Base-by-base conservation (phyloP, 306 rosid genomes). In the Lablab purpureus region DNA sequence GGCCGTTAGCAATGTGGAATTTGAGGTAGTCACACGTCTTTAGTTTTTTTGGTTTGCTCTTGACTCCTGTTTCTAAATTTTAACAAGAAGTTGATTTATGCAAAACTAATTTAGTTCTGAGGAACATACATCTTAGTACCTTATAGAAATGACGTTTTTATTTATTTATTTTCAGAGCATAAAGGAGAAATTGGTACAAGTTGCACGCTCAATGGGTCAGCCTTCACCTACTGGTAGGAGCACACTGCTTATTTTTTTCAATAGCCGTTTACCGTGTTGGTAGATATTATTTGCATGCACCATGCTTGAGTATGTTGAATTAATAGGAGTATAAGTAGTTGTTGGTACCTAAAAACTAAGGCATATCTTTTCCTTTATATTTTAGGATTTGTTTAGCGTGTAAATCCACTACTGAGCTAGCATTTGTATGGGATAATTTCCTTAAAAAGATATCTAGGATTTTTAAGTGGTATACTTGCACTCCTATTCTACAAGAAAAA, bases 151-250 rank as follows among this genome's bases (percentile, higher is more conserved):
- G 50, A 76, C 19, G 10, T 15, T 17, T 67, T 73, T 8, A 7
- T 37, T 37, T 37, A 7, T 7, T 40, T 6, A 21, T 83, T 72
- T 80, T 7, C 92, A 91, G 98, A 87, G 81, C 80, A 45, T 90
- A 47, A 87, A 78, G 82, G 98, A 95, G 52, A 89, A 88, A 75
- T 51, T 95, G 87, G 88, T 66, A 68, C 98, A 85, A 85, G 93
- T 87, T 85, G 90, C 93, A 23, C 94, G 93, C 58, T 88, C 93
- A 73, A 74, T 87, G 32, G 87, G 86, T 62, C 96, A 83, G 82
- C 47, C 77, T 74, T 40, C 40, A 73, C 82, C 90, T 51, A 72
- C 89, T 55, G 91, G 99, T 93, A 91, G 58, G 85, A 77, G 37
- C 59, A 25, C 79, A 37, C 62, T 25, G 49, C 46, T 81, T 69